Evolutionary conservation across 2,329 filamentous ascomycete genomes (phyloP).

Genomic region (Colletotrichum sidae): DNA sequence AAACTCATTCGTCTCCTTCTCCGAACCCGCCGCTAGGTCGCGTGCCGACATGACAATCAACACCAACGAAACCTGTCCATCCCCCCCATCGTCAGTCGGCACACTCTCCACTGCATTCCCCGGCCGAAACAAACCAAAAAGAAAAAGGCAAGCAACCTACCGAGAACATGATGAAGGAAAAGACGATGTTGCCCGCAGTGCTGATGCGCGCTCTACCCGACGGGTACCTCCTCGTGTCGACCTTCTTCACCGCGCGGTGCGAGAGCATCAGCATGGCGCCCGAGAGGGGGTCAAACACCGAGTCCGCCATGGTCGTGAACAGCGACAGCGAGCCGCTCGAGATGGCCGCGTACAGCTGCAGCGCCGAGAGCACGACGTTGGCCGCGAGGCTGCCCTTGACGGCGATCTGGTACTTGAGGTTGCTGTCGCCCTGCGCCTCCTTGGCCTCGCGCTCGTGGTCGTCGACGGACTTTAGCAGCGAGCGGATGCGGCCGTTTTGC

Average conservation of each 20-base stretch:
- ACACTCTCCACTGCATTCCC: too few relatives aligned
- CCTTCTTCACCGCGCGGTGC: constrained; percentile 87
- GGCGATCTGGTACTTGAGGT: constrained; percentile 78
- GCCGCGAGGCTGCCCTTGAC: constrained; percentile 78
- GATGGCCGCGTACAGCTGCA: constrained; percentile 91
- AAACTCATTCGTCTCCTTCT: constrained; percentile 71
- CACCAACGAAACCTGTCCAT: constrained; percentile 77
- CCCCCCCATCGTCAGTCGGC: too few relatives aligned
- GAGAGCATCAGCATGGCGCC: constrained; percentile 89
- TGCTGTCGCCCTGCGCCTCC: constrained; percentile 83
- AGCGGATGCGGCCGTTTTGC: constrained; percentile 94
- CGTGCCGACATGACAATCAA: constrained; percentile 88
- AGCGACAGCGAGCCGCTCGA: constrained; percentile 92
- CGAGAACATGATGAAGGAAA: constrained; percentile 95
- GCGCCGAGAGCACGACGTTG: constrained; percentile 80
- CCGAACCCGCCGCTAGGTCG: constrained; percentile 68
- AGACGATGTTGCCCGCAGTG: constrained; percentile 94
- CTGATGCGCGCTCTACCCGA: constrained; percentile 94
- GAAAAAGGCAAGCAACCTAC: not conserved
- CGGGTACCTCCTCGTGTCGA: constrained; percentile 88
- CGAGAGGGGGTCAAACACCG: constrained; percentile 91
- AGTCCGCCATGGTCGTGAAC: constrained; percentile 97
- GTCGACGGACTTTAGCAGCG: constrained; percentile 91
- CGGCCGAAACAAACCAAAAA: too few relatives aligned
- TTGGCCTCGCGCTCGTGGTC: constrained; percentile 87